Base-by-base conservation (phyloP, 2,329 filamentous ascomycete genomes). In the Colletotrichum australisinense region DNA sequence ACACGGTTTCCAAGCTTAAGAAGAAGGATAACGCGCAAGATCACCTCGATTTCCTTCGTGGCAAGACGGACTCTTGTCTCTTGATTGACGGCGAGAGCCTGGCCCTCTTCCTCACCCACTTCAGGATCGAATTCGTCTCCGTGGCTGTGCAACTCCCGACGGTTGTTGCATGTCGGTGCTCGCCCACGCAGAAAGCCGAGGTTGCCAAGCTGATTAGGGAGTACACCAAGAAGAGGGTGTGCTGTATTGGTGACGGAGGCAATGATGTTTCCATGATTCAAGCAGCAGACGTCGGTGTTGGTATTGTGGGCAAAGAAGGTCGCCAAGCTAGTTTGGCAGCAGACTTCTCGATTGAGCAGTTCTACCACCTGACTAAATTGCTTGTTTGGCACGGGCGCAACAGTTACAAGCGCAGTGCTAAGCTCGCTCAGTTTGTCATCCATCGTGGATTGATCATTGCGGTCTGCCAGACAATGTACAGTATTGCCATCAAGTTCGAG, bases 261-360 rank as follows among this genome's bases (percentile, higher is more conserved):
- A 99, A 99, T 83, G 97, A 99, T 81, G 97, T 99, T 5, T 96
- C 93, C 77, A 99, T 99, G 97, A 99, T 99, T 77, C 97, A 98
- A 86, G 96, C 97, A 8, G 97, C 97, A 1, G 97, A 99, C 79
- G 95, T 99, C 0, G 97, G 97, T 74, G 96, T 99, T 30, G 97
- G 97, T 74, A 99, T 99, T 75, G 97, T 98, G 1, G 97, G 97
- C 73, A 99, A 99, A 86, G 97, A 99, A 86, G 97, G 97, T 42
- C 92, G 94, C 26, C 97, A 99, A 85, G 97, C 97, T 46, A 97
- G 93, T 79, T 88, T 99, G 59, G 97, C 97, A 0, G 97, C 97
- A 12, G 97, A 99, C 82, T 99, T 99, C 83, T 97, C 93, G 72
- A 97, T 99, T 77, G 94, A 95, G 73, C 95, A 98, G 79, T 99